A percentile compares a stretch with the other conserved stretches of the same genome.
These are phyloP conservation scores for Raphanus hybrid DNA, from an alignment of 441 rosid genomes.

Conservation along the genomic window DNA sequence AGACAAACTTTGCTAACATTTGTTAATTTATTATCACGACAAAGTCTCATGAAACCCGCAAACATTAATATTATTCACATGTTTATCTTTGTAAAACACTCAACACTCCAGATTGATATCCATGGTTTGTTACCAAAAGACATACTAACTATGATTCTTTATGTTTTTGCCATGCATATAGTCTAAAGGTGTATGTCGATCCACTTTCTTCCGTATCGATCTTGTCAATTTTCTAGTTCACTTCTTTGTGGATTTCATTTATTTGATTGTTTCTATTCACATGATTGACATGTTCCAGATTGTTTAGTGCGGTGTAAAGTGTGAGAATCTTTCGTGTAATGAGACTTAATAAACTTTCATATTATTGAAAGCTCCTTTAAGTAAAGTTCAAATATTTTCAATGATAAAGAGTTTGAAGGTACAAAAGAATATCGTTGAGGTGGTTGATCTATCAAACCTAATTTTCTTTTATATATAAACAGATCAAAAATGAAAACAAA, in stretches of 20 bases:
- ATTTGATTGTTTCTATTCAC: background rate
- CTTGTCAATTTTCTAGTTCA: background rate
- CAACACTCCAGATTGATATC: background rate
- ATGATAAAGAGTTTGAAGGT: background rate
- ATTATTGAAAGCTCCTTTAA: background rate
- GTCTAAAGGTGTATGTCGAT: background rate
- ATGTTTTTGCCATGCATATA: background rate
- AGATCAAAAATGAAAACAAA: slow-evolving; percentile 21
- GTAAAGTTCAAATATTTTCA: background rate
- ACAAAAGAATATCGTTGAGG: slow-evolving; percentile 24
- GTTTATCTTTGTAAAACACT: background rate
- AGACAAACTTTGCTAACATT: background rate
- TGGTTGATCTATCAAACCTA: slow-evolving; percentile 36
- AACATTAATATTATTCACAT: background rate
- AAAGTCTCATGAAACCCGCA: background rate
- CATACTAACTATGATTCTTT: background rate
- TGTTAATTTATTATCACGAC: background rate
- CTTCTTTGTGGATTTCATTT: background rate
- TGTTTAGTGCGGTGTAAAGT: slow-evolving; percentile 27
- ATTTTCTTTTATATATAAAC: background rate
- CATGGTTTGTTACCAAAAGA: background rate
- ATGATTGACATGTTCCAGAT: background rate
- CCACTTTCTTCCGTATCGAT: background rate
- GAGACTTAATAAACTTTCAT: slow-evolving; percentile 6
- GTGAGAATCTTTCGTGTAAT: background rate